phyloP scores from a whole-genome alignment of 805 yeast genomes.

The Danielia oregonensis region DNA sequence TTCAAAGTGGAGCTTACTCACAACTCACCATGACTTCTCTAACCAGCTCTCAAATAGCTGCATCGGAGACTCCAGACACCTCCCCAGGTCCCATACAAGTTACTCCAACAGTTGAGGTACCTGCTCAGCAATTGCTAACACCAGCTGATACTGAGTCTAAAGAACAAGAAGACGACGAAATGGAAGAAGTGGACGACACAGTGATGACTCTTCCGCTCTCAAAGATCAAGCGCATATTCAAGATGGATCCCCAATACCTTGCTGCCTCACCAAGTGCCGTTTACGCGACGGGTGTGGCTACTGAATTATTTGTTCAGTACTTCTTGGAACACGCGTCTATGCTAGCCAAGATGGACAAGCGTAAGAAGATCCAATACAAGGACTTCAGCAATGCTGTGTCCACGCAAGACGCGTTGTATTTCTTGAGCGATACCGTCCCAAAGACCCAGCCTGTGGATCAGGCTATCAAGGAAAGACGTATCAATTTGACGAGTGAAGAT shows the following conservation, averaged over 20 bases:
- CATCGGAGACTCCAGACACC: conserved; percentile 5
- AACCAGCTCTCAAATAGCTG: conserved; percentile 2
- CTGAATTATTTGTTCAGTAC: conserved; percentile 68
- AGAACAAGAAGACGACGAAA: conserved; percentile 9
- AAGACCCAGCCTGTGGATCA: conserved; percentile 50
- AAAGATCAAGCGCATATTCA: conserved; percentile 67
- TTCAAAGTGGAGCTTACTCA: too few species aligned
- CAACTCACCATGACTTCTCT: conserved; percentile 1
- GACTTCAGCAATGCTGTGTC: conserved; percentile 67
- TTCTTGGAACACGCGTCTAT: conserved; percentile 68
- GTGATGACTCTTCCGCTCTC: conserved; percentile 52
- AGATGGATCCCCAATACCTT: conserved; percentile 69
- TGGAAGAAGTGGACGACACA: conserved; percentile 10
- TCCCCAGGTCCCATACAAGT: not conserved
- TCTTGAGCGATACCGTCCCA: conserved; percentile 67
- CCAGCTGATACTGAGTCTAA: not conserved
- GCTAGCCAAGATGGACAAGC: conserved; percentile 58
- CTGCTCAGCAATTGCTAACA: conserved; percentile 1
- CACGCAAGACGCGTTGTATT: conserved; percentile 55
- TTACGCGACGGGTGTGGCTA: conserved; percentile 72
- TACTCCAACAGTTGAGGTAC: not conserved
- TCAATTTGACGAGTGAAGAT: conserved; percentile 19
- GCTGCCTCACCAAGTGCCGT: conserved; percentile 69
- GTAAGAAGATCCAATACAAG: conserved; percentile 66
- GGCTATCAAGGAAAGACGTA: conserved; percentile 41